Percentiles rank a stretch among this genome's conserved stretches.
Conservation (phyloP, 768 basidiomycete species). For the Rhizopogon vesiculosus region DNA sequence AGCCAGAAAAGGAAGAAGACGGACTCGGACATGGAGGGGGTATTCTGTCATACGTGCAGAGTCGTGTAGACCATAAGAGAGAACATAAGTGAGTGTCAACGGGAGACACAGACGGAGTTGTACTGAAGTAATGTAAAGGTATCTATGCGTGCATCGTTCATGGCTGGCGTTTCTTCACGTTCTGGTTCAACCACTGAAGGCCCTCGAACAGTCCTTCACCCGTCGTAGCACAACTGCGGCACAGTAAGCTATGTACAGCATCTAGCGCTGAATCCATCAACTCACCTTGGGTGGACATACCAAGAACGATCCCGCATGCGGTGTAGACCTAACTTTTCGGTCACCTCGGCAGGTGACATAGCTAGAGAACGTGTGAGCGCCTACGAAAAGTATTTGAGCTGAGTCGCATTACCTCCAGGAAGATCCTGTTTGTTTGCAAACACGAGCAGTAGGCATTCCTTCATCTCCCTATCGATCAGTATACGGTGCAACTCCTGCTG, state of each 20-base stretch:
- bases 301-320: conserved; percentile 96
- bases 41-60: conserved; percentile 32
- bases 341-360: conserved; percentile 99
- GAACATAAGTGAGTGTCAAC: conserved; percentile 30
- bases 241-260: conserved; percentile 1
- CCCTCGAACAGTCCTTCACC: conserved; percentile 98
- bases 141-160: conserved; percentile 31
- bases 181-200: conserved; percentile 95
- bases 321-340: conserved; percentile 92
- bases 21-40: conserved; percentile 21
- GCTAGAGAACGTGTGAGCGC: conserved; percentile 33
- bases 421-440: conserved; percentile 99
- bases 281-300: conserved; percentile 98
- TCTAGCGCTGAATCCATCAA: conserved; percentile 1
- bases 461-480: conserved; percentile 96
- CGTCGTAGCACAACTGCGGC: conserved; percentile 82
- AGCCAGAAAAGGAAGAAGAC: conserved; percentile 8
- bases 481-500: conserved; percentile 94
- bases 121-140: conserved; percentile 19
- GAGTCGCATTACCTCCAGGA: conserved; percentile 66
- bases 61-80: conserved; percentile 32
- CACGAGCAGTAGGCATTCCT: conserved; percentile 93
- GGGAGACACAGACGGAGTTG: conserved; percentile 16
- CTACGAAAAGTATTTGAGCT: not conserved
- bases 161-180: conserved; percentile 89